Evolutionary conservation across 2,329 filamentous ascomycete species (phyloP), one percentile per base, ranked within the genome.

Genomic region (Thielaviopsis populi): DNA sequence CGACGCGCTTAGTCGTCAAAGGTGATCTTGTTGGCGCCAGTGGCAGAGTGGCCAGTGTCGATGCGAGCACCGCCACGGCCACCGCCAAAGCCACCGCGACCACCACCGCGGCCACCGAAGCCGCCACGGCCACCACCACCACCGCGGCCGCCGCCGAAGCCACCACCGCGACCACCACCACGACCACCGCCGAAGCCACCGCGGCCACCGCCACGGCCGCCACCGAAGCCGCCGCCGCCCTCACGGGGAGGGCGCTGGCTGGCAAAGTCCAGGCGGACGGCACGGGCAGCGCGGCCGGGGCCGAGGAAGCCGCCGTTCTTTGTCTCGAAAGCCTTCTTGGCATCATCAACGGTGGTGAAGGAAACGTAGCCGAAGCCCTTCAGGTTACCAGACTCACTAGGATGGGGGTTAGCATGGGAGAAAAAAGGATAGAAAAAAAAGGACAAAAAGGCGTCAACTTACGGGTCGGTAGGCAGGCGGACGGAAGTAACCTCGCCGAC

Each of bases 361-460:
- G 86, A 86, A 68, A 96, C 86, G 73, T 96, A 96, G 63, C 89
- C 91, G 75, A 95, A 96, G 65, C 91, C 91, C 85, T 96, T 96
- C 73, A 87, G 85, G 70, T 85, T 83, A 68, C 90, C 91, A 67
- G 84, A 84, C 67, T 95, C 90, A 74, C 85, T 85, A 66, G 37
- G 15, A 59, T 30, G 8, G 41, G 40, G 10, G 67, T 73, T 75
- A 72, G 65, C 15, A 43, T 41, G 13, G 2, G 13, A 30, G 27
- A 50, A 13, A 11, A 63, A 11, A 22, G 59, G 27, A 7, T 41
- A 46, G n/a, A 22, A 6, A 46, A 27, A 10, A 33, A 33, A 7
- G 3, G 15, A 1, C 11, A 15, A 50, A 8, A 54, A 19, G 27
- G 22, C 17, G 22, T 62, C 6, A 41, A 79, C 82, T 76, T 75